Evolutionary conservation across 352 stramenopile genomes (phyloP), one percentile per base, ranked within the genome.

Genomic region (Phytophthora fragariae): DNA sequence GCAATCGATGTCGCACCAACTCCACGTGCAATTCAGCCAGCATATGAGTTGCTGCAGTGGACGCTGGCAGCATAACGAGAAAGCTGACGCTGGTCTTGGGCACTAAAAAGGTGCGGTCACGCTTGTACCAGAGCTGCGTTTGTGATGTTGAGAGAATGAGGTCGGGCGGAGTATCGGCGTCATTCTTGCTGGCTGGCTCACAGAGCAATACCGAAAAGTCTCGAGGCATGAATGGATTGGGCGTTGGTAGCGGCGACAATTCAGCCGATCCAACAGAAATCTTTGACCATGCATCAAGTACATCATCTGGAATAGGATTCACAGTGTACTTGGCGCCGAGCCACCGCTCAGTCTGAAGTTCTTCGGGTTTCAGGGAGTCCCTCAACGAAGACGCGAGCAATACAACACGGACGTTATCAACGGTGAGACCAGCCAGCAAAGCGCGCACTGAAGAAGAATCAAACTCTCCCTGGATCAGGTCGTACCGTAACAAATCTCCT

Each of bases 71-170:
- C 21, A 72, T 85, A 11, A 95, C 27, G 9, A 93, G 72, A 39
- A 94, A 90, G 53, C 81, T 89, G 27, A 89, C 84, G 54, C 90
- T 90, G 31, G 80, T 84, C 64, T 89, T 89, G 37, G 90, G 90
- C n/a, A 86, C 76, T 31, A 77, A 66, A 64, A 97, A 97, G 24
- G 60, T 81, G 21, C 63, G 47, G 46, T 94, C 88, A 6, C 78
- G 87, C 27, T 93, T 91, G 80, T 87, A 95, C 85, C 89, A 96
- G 29, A 95, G 77, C 65, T 92, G 86, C 58, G 76, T 88, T 62
- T 76, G 74, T 46, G 72, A 29, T 2, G 79, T 86, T 31, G 65
- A 68, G 44, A 70, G 50, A 11, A 83, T 73, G 3, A 92, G 65
- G 27, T 81, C 46, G 0, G 84, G 83, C 50, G 77, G 75, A 35